These are phyloP conservation scores for Drechslerella coelobrocha DNA, from an alignment of 2,329 filamentous ascomycete species.

Conservation along the genomic window DNA sequence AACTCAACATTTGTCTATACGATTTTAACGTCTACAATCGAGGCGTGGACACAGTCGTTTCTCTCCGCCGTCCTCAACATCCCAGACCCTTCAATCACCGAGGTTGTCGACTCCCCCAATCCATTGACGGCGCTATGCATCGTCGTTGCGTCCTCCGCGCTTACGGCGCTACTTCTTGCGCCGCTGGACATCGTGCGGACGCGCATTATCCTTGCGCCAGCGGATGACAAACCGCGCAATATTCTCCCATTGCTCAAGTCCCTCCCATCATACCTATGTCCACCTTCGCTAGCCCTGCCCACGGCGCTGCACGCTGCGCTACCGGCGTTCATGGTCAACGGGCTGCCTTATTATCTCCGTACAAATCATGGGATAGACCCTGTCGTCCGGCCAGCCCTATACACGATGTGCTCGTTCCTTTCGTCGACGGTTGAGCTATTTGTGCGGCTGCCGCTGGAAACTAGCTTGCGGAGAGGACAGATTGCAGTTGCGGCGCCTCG, in stretches of 20 bases:
- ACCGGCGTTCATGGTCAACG: slow-evolving; percentile 80
- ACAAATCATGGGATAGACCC: slow-evolving; percentile 85
- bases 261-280: slow-evolving; percentile 78
- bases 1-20: slow-evolving; percentile 93
- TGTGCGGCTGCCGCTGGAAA: slow-evolving; percentile 88
- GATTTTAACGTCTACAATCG: slow-evolving; percentile 81
- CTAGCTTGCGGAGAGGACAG: slow-evolving; percentile 86
- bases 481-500: slow-evolving; percentile 68
- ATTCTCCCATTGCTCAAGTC: slow-evolving; percentile 78
- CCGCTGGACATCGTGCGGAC: slow-evolving; percentile 91
- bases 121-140: slow-evolving; percentile 82
- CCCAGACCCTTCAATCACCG: slow-evolving; percentile 78
- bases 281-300: slow-evolving; percentile 75
- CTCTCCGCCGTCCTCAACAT: slow-evolving; percentile 90
- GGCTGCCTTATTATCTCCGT: slow-evolving; percentile 82
- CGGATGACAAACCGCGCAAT: slow-evolving; percentile 74
- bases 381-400: slow-evolving; percentile 78
- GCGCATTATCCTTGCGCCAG: slow-evolving; percentile 82
- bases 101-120: slow-evolving; percentile 80
- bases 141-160: slow-evolving; percentile 68
- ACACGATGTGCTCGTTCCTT: slow-evolving; percentile 81
- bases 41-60: slow-evolving; percentile 89
- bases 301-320: slow-evolving; percentile 85
- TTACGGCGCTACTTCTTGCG: slow-evolving; percentile 80
- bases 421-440: slow-evolving; percentile 81